These are phyloP conservation scores for Hymenoscyphus occultus DNA, from an alignment of 2,329 filamentous ascomycete genomes.

Conservation along the genomic window DNA sequence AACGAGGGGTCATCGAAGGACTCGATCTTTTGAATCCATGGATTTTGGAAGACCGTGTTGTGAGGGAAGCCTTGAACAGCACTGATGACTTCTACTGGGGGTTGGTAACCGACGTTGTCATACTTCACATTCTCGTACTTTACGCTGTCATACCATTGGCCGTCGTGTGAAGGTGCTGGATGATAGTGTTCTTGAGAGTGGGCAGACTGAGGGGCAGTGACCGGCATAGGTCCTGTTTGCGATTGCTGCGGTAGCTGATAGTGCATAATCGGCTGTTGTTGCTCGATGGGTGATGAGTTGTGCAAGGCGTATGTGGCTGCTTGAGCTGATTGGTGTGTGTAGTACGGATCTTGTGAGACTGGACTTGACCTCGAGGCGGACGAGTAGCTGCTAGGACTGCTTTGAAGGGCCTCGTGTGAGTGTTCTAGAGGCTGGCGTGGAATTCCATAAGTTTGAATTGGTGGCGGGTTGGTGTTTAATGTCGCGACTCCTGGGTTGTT, in stretches of 20 bases:
- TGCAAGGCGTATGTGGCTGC: slow-evolving; percentile 49
- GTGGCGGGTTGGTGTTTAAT: slow-evolving; percentile 52
- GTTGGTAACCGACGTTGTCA: slow-evolving; percentile 47
- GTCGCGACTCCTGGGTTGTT: slow-evolving; percentile 60
- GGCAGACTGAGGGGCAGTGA: slow-evolving; percentile 35
- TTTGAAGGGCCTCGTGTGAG: slow-evolving; percentile 50
- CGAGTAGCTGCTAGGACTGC: slow-evolving; percentile 58
- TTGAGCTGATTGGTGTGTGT: slow-evolving; percentile 53
- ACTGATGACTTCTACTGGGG: slow-evolving; percentile 54
- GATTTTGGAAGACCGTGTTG: slow-evolving; percentile 49
- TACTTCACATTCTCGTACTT: slow-evolving; percentile 42
- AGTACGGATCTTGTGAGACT: slow-evolving; percentile 52
- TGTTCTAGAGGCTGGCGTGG: slow-evolving; percentile 41
- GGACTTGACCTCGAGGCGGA: slow-evolving; percentile 53
- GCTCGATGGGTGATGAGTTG: slow-evolving; percentile 47
- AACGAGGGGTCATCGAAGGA: slow-evolving; percentile 53
- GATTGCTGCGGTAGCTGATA: slow-evolving; percentile 34
- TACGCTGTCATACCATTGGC: slow-evolving; percentile 51
- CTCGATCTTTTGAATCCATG: slow-evolving; percentile 55
- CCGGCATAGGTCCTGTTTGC: slow-evolving; percentile 26
- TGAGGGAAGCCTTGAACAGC: slow-evolving; percentile 52
- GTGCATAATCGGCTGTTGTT: slow-evolving; percentile 39
- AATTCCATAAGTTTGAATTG: slow-evolving; percentile 47
- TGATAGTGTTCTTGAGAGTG: slow-evolving; percentile 42
- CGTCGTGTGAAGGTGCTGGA: slow-evolving; percentile 42